Base-by-base conservation (phyloP, 1,284 basidiomycete species). In the Cutaneotrichosporon curvatum region DNA sequence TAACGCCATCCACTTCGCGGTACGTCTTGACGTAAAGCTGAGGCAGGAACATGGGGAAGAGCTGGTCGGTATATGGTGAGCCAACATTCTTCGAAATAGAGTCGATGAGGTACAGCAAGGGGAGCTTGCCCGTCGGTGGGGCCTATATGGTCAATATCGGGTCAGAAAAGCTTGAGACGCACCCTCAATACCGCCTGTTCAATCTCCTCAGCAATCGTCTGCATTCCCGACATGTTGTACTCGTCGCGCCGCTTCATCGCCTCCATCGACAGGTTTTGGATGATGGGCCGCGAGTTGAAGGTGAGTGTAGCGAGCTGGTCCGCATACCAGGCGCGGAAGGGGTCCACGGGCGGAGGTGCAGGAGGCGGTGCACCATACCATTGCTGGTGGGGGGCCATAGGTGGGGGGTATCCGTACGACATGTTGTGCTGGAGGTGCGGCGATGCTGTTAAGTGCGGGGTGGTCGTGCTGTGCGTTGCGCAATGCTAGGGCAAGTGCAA, bases 41-140 rank as follows among this genome's bases (percentile, higher is more conserved):
- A 43, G 83, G 81, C 48, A 89, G 82, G 61, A 87, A 78, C 3
- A 57, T 54, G 5, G 81, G 77, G 18, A 85, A 76, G 59, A 92
- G 88, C 51, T 81, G 78, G 50, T 81, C 80, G 21, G 87, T 85
- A 72, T 94, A 96, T 12, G 90, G 89, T 37, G 85, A 80, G 55
- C 82, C 90, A 34, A 91, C 82, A 73, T 95, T 95, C 73, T 96
- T 96, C 42, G 86, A 87, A 52, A 99, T 91, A 15, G 92, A 92
- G 66, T 98, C 95, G 63, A 98, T 78, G 11, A 97, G 79, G 69
- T 98, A 99, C 60, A 97, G 87, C 0, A 87, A 79, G 0, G 95
- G 94, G 4, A 99, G 77, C 70, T 96, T 94, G 78, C 87, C 84
- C 73, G 82, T 83, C 12, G 85, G 82, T n/a, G 81, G 82, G n/a